Percentiles rank a stretch among this genome's conserved stretches.
Evolutionary conservation across 257 asterid genomes (phyloP).

Genomic region (Fraxinus cuspidata): DNA sequence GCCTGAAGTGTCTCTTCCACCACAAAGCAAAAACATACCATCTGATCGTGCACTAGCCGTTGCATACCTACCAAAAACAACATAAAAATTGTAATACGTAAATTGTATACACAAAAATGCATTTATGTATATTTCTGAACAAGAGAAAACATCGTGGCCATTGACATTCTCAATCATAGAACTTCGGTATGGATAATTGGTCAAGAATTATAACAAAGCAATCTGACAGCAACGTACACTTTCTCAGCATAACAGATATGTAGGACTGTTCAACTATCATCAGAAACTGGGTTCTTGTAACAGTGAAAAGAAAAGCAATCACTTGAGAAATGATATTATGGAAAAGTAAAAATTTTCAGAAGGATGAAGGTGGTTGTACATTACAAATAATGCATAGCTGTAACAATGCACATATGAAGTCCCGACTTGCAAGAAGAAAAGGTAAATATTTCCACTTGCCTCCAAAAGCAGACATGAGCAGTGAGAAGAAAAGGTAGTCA

Average conservation of each 20-base stretch:
- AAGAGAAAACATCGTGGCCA: neutral
- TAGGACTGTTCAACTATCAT: neutral
- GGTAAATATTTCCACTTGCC: neutral
- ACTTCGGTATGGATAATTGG: neutral
- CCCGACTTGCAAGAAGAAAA: neutral
- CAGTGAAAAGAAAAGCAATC: neutral
- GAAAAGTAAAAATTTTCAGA: neutral
- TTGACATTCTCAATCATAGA: neutral
- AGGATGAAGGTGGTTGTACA: neutral
- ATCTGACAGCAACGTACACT: neutral
- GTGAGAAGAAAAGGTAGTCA: neutral
- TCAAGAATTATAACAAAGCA: neutral
- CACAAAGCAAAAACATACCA: constrained; percentile 99
- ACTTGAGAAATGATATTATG: neutral
- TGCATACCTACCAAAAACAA: constrained; percentile 79
- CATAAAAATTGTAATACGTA: constrained; percentile 17
- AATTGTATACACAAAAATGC: constrained; percentile 4
- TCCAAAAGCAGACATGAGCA: neutral
- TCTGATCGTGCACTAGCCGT: constrained; percentile 99
- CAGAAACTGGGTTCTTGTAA: neutral
- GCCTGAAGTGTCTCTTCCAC: constrained; percentile 98
- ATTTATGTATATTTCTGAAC: neutral
- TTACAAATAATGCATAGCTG: neutral
- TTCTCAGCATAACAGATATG: neutral
- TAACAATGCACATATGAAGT: neutral